phyloP scores from a whole-genome alignment of 1,284 basidiomycete genomes.

The Trichosporon coremiiforme region DNA sequence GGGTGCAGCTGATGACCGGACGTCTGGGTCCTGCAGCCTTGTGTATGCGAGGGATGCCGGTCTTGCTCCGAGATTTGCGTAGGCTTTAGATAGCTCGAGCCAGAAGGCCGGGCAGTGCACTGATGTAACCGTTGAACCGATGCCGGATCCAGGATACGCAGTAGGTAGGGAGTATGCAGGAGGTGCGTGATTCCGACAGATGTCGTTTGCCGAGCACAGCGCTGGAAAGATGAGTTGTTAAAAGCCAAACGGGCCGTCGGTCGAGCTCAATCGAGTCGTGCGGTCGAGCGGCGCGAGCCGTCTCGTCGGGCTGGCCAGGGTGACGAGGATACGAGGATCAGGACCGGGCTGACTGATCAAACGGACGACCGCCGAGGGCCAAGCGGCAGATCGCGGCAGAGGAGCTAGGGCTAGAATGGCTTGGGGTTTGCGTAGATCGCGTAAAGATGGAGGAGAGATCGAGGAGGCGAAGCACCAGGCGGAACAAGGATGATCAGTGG shows the following conservation, averaged over 20 bases:
- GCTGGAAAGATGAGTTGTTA: slow-evolving; percentile 7
- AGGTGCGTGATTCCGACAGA: not conserved
- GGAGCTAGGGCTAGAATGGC: too few species aligned
- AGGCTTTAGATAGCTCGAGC: not conserved
- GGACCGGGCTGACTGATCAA: slow-evolving; percentile 11
- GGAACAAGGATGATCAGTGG: slow-evolving; percentile 12
- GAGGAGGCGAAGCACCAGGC: slow-evolving; percentile 6
- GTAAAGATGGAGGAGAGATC: not conserved
- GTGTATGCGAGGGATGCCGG: not conserved
- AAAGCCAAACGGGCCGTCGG: slow-evolving; percentile 10
- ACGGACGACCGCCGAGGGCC: not conserved
- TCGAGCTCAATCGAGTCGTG: slow-evolving; percentile 2
- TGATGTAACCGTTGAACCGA: slow-evolving; percentile 14
- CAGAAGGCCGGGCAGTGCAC: not conserved
- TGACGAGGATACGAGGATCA: slow-evolving; percentile 6
- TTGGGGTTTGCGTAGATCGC: slow-evolving; percentile 7
- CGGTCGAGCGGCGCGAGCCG: not conserved
- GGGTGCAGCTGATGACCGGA: not conserved
- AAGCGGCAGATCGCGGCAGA: too few species aligned
- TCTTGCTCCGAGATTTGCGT: not conserved
- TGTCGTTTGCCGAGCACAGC: slow-evolving; percentile 10
- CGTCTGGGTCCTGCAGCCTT: not conserved
- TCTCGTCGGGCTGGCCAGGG: slow-evolving; percentile 6
- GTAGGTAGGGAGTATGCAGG: not conserved
- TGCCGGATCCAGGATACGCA: not conserved